Conservation (phyloP, 257 asterid genomes). For the Ilex aquifolium region DNA sequence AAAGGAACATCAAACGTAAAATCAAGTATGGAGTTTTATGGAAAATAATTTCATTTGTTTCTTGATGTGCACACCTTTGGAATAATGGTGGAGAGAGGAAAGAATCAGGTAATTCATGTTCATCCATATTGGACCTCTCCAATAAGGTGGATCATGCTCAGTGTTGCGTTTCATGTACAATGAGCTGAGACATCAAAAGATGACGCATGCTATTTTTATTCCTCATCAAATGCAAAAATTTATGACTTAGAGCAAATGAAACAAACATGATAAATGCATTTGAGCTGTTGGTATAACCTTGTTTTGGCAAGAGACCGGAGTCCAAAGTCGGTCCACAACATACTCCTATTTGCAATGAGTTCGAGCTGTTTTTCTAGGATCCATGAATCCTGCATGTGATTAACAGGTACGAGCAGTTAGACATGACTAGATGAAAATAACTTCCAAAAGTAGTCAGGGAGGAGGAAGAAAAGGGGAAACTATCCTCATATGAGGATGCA, state of each 20-base stretch:
- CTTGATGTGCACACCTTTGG: slow-evolving; percentile 44
- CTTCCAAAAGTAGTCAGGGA: neutral
- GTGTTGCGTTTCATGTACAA: slow-evolving; percentile 93
- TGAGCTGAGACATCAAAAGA: slow-evolving; percentile 41
- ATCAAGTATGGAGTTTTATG: neutral
- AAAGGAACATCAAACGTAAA: neutral
- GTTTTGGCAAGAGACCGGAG: slow-evolving; percentile 87
- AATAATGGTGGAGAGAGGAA: slow-evolving; percentile 75
- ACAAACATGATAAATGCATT: neutral
- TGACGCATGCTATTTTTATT: neutral
- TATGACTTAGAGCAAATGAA: neutral
- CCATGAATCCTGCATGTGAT: slow-evolving; percentile 54
- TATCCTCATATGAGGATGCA: neutral
- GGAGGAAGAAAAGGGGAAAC: slow-evolving; percentile 1
- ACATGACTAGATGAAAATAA: neutral
- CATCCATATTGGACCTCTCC: slow-evolving; percentile 99
- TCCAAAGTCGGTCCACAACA: slow-evolving; percentile 83
- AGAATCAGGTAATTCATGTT: slow-evolving; percentile 92
- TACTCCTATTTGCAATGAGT: slow-evolving; percentile 73
- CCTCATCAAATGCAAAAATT: neutral
- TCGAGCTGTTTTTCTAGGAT: slow-evolving; percentile 82
- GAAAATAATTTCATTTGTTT: neutral
- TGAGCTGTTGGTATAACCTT: slow-evolving; percentile 41
- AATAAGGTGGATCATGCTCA: slow-evolving; percentile 92
- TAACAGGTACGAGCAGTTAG: neutral